phyloP scores from a whole-genome alignment of 1,284 basidiomycete species.

The Jaminaea rosea region DNA sequence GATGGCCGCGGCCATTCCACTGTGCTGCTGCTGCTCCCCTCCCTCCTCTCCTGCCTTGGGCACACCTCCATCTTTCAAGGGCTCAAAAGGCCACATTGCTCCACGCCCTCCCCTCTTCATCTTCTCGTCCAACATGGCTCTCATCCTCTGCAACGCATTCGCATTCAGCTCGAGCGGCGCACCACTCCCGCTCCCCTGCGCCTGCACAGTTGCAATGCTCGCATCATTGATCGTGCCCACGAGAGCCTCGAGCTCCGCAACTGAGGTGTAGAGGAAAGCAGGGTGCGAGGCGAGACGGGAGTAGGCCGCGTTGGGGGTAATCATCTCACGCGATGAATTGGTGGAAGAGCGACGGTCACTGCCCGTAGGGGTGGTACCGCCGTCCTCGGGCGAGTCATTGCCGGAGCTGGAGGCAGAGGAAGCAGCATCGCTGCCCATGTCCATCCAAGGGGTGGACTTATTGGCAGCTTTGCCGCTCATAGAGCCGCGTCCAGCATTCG shows the following conservation, averaged over 20 bases:
- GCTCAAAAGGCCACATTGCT: no score
- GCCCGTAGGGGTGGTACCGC: conserved; percentile 10
- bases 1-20: no score
- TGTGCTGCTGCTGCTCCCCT: no score
- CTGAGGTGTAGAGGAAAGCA: conserved; percentile 31
- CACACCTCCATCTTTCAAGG: no score
- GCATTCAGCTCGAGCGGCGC: conserved; percentile 23
- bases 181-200: not conserved
- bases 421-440: not conserved
- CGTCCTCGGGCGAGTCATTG: conserved; percentile 9
- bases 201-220: not conserved
- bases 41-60: no score
- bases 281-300: conserved; percentile 32
- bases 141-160: conserved; percentile 22
- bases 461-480: conserved; percentile 12
- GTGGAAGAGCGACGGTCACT: not conserved
- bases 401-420: conserved; percentile 8
- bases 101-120: no score
- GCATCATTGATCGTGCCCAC: conserved; percentile 22
- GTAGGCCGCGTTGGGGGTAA: conserved; percentile 35
- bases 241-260: conserved; percentile 31
- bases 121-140: conserved; percentile 26
- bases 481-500: no score
- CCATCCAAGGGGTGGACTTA: conserved; percentile 1
- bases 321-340: not conserved